Evolutionary conservation across 345 rosid genomes (phyloP).

Genomic region (Psidium friedrichsthalianum): DNA sequence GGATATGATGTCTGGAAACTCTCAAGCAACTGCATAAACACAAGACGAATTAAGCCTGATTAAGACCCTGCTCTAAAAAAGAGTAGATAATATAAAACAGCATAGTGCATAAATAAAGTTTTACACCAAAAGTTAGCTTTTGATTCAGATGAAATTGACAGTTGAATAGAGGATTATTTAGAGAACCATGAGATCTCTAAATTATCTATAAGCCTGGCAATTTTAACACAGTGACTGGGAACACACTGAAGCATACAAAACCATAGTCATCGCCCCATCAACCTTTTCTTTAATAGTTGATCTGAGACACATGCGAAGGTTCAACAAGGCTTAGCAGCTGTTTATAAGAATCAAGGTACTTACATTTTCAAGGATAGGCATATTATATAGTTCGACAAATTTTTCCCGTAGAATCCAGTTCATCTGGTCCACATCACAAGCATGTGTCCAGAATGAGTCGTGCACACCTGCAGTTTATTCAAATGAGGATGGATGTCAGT

Average conservation of each 20-base stretch:
- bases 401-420: constrained; percentile 76
- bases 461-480: constrained; percentile 62
- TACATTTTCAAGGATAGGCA: constrained; percentile 88
- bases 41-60: not conserved
- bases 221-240: not conserved
- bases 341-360: constrained; percentile 15
- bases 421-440: constrained; percentile 88
- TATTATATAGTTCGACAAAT: constrained; percentile 83
- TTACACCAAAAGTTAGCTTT: not conserved
- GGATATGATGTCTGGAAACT: constrained; percentile 71
- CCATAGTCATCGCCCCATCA: not conserved
- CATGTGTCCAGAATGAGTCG: constrained; percentile 99
- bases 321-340: not conserved
- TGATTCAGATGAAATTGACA: not conserved
- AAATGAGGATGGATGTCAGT: not conserved
- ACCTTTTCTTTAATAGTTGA: not conserved
- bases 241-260: not conserved
- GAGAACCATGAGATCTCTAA: not conserved
- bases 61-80: not conserved
- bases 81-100: not conserved
- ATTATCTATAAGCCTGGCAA: not conserved
- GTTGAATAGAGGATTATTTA: not conserved
- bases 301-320: not conserved
- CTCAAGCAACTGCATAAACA: constrained; percentile 60
- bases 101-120: not conserved